Evolutionary conservation across 176 grass and related monocot genomes (phyloP).

Genomic region (Coix lacrymajobi): DNA sequence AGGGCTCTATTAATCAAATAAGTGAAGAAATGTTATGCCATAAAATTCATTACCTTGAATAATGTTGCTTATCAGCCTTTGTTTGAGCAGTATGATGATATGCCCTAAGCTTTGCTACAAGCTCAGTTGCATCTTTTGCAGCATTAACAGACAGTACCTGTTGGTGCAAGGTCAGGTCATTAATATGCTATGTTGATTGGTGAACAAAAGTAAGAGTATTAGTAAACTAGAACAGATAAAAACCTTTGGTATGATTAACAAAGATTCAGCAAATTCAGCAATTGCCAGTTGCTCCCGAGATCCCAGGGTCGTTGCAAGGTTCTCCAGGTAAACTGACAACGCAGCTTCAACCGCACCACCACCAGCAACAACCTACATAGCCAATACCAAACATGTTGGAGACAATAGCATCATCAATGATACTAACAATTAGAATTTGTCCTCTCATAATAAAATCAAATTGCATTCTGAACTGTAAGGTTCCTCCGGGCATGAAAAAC

Average conservation of each 20-base stretch:
- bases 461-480: not conserved
- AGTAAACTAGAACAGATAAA: not conserved
- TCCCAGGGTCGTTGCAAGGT: slow-evolving; percentile 77
- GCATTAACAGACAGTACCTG: slow-evolving; percentile 90
- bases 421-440: not conserved
- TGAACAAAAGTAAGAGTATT: not conserved
- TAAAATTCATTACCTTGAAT: slow-evolving; percentile 53
- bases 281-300: slow-evolving; percentile 79
- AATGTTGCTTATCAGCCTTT: slow-evolving; percentile 86
- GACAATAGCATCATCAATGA: not conserved
- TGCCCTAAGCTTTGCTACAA: slow-evolving; percentile 86
- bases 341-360: slow-evolving; percentile 90
- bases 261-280: slow-evolving; percentile 81
- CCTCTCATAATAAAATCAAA: not conserved
- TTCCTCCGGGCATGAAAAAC: not conserved
- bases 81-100: slow-evolving; percentile 90
- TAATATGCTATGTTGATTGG: not conserved
- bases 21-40: not conserved
- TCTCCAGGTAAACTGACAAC: slow-evolving; percentile 87
- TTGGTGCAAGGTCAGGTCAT: slow-evolving; percentile 7
- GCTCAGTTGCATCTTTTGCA: slow-evolving; percentile 85
- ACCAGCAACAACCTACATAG: slow-evolving; percentile 77
- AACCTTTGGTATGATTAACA: slow-evolving; percentile 92
- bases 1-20: not conserved
- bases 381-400: slow-evolving; percentile 9